Conservation (phyloP, 2,329 filamentous ascomycete genomes). For the Penicillium glabrum region DNA sequence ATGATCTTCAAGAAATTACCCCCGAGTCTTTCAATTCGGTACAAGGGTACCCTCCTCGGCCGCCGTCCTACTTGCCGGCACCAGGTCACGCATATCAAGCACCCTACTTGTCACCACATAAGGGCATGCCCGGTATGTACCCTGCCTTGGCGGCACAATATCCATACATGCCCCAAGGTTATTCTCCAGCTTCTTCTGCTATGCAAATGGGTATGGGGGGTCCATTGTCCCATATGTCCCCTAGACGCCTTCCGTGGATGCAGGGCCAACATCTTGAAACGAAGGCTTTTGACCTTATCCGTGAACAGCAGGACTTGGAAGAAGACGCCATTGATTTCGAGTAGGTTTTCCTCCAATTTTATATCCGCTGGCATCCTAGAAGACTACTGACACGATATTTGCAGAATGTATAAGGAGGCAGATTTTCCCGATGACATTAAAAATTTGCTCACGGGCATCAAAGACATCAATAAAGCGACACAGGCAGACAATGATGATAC, state of each 20-base stretch:
- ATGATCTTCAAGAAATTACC: conserved; percentile 32
- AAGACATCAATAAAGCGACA: conserved; percentile 66
- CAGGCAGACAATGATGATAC: conserved; percentile 65
- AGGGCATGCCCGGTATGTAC: background rate
- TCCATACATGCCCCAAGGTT: background rate
- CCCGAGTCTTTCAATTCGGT: background rate
- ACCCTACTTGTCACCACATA: background rate
- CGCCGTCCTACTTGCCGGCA: background rate
- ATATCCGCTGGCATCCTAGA: background rate
- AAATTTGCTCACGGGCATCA: conserved; percentile 69
- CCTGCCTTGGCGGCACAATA: background rate
- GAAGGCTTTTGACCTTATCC: conserved; percentile 9
- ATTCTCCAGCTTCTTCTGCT: background rate
- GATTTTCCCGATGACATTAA: conserved; percentile 67
- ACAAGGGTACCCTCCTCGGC: background rate
- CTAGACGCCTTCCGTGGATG: conserved; percentile 13
- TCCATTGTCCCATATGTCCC: background rate
- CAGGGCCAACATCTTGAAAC: background rate
- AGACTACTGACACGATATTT: conserved; percentile 7
- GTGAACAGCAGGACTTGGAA: conserved; percentile 10
- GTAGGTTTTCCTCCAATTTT: background rate
- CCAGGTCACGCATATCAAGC: background rate
- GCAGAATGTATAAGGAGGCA: conserved; percentile 28
- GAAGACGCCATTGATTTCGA: conserved; percentile 9
- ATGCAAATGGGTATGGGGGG: background rate